Evolutionary conservation across 345 rosid species (phyloP), one percentile per base, ranked within the genome.

Genomic region (Cardamine chenopodiifolia): DNA sequence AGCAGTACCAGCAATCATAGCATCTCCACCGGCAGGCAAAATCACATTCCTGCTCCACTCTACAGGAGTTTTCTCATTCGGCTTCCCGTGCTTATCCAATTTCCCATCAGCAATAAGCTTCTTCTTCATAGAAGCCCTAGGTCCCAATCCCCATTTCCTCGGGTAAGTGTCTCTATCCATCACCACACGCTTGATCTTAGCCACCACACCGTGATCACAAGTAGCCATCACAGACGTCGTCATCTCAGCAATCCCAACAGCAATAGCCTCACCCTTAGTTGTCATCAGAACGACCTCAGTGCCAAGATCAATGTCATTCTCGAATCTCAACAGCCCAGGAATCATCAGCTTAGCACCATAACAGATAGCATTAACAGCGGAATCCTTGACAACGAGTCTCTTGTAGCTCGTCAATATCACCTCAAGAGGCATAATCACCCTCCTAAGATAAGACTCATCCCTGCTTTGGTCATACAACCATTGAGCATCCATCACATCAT

Each of bases 161-260:
- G 98, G 98, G 74, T 93, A 93, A 18, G 96, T 93, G 66, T 93
- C 98, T 79, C 98, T 83, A 68, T 93, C 98, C 98, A 93, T 93
- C 66, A 94, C 98, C 9, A 94, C 98, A 62, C 98, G 84, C 83
- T 94, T 94, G 75, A 94, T 94, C 90, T 86, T 91, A 0, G 98
- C 97, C 59, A 94, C 98, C 66, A 91, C 87, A 18, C 98, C 98
- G 31, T 94, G 97, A 80, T 94, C 98, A 77, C 97, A 90, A 1
- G 96, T 89, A 9, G 97, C 97, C 85, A 94, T 94, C 32, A 89
- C 93, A 0, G 97, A 93, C 8, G 98, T 94, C 0, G 98, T 94
- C 98, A 94, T 94, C 85, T 91, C 98, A 0, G 98, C 98, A 39
- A 94, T 86, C 10, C 98, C 97, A 74, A 94, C 53, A 8, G 98